Base-by-base conservation (phyloP, 352 stramenopile species). In the Blastocystis sp. region DNA sequence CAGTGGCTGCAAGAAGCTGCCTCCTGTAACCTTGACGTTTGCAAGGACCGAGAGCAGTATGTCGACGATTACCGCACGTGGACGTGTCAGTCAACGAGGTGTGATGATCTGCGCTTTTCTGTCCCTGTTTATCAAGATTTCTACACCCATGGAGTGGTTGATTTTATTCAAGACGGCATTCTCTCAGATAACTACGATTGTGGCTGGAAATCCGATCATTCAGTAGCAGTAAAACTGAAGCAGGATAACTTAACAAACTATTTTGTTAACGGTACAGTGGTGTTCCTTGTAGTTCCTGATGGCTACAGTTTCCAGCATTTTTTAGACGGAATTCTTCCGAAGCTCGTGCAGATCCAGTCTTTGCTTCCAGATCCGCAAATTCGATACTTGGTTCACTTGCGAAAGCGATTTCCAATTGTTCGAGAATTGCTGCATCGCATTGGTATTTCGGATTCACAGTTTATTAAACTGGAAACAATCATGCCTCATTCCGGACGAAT, bases 341-440 rank as follows among this genome's bases (percentile, higher is more conserved):
- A 89, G 41, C 43, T 89, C 13, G 37, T 89, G n/a, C 78, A 89
- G 55, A 18, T 89, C 26, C 56, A 89, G 24, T 78, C 78, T 18
- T 76, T 89, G n/a, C 78, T 89, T 0, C 8, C 18, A 1, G 78
- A 89, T 43, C 55, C 78, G 7, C 66, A 43, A 7, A 3, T 89
- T 2, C 41, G 45, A 3, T 89, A 76, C 41, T 62, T 89, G 30
- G 3, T 89, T 3, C 78, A 18, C 68, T 89, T 11, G 78, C 76
- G 16, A 59, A 54, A 4, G n/a, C 68, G 26, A 26, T 89, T 9
- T 16, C 54, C 37, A 54, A 62, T 18, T 62, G 78, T 13, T 39
- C 76, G 18, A 62, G 78, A 11, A 89, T 89, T 30, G n/a, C 55
- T 24, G 43, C 45, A 34, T n/a, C 75, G 9, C 78, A 59, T 54